phyloP scores from a whole-genome alignment of 805 yeast species.

The Alloascoidea hylecoeti region DNA sequence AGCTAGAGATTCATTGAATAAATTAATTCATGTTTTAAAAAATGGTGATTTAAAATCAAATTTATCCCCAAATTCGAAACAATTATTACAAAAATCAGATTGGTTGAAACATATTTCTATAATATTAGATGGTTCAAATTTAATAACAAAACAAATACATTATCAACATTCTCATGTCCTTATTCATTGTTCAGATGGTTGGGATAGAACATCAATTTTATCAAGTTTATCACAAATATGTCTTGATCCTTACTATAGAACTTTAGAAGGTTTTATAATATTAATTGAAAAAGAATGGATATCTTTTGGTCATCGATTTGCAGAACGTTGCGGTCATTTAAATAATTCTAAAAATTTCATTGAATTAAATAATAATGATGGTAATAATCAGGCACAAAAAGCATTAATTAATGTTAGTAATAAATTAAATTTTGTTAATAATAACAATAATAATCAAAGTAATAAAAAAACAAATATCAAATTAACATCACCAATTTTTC shows the following conservation, averaged over 20 bases:
- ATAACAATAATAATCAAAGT: no score
- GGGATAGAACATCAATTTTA: conserved; percentile 94
- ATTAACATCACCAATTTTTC: conserved; percentile 82
- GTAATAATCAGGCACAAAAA: conserved; percentile 24
- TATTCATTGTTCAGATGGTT: conserved; percentile 95
- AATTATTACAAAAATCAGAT: conserved; percentile 44
- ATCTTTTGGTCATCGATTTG: conserved; percentile 84
- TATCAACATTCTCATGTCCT: conserved; percentile 71
- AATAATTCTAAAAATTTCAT: conserved; percentile 27
- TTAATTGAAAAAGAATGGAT: conserved; percentile 92
- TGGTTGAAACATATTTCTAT: conserved; percentile 70
- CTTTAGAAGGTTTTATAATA: conserved; percentile 74
- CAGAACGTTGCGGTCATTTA: conserved; percentile 71
- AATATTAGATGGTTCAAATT: conserved; percentile 61
- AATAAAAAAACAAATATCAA: conserved; percentile 35
- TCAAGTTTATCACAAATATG: conserved; percentile 75
- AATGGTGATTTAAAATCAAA: conserved; percentile 55
- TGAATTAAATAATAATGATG: conserved; percentile 12
- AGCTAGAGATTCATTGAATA: conserved; percentile 71
- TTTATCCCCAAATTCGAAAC: conserved; percentile 33
- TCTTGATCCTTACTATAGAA: conserved; percentile 81
- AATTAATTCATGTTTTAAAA: conserved; percentile 44
- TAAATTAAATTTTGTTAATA: no score
- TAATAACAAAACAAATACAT: conserved; percentile 69
- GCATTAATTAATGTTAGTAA: conserved; percentile 34